Base-by-base conservation (phyloP, 352 stramenopile genomes). In the Aphanomyces invadans region DNA sequence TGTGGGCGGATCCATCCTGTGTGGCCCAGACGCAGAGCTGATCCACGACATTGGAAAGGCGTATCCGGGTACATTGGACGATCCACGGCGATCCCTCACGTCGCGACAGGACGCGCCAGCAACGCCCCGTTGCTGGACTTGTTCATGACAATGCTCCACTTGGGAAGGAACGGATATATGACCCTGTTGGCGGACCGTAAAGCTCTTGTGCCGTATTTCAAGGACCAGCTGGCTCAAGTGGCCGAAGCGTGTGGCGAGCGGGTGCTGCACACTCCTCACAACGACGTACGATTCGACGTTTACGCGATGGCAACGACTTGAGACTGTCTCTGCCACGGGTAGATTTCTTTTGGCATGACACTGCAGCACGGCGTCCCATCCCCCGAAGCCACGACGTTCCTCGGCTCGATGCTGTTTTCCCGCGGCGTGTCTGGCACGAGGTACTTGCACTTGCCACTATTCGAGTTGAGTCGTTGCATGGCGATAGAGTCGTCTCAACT, bases 401-500 rank as follows among this genome's bases (percentile, higher is more conserved):
- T 99, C 69, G 97, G 97, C 19, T 94, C 95, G n/a, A 99, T 99
- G 96, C 84, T 99, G 12, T 99, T 99, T 77, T 94, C 86, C 29
- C 85, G 97, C 25, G 96, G 94, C 65, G 90, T 99, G 7, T 98
- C 92, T 26, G 97, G 97, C 31, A 98, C 93, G 44, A 75, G 96
- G 55, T 88, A 69, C 12, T 39, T 65, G 33, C 11, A 9, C 23
- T 48, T 28, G n/a, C 0, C 11, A 7, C 21, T 59, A 62, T 2
- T 21, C 4, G 21, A 38, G 25, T 11, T 25, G 51, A 25, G 25
- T n/a, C 19, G 33, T 49, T 21, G 3, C 45, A 32, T 17, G 28
- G n/a, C 1, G 19, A 32, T 49, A 90, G 81, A 17, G 93, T 99
- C 12, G 92, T 99, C 49, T 87, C 88, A 23, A 81, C 80, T 28